phyloP scores from a whole-genome alignment of 192 early-diverging fungal species.

The Entomortierella chlamydospora region DNA sequence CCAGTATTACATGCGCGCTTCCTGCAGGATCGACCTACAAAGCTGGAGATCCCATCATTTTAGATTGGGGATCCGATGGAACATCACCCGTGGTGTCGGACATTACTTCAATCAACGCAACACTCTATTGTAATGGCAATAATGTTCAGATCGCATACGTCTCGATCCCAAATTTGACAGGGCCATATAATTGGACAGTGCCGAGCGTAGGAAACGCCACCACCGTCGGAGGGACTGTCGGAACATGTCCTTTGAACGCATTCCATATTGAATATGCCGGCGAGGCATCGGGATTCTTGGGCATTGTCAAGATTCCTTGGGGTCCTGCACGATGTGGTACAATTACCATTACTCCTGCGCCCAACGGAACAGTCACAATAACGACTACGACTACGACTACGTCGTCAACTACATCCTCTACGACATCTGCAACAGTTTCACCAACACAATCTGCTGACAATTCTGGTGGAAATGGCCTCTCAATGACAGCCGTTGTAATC shows the following conservation, averaged over 20 bases:
- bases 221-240: constrained; percentile 15
- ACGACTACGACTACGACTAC: constrained; percentile 28
- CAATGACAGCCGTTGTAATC: constrained; percentile 22
- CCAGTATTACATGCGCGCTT: constrained; percentile 37
- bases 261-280: constrained; percentile 46
- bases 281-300: constrained; percentile 7
- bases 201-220: constrained; percentile 47
- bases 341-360: constrained; percentile 29
- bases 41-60: constrained; percentile 32
- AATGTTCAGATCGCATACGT: constrained; percentile 19
- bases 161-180: constrained; percentile 18
- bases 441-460: not conserved
- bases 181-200: constrained; percentile 36
- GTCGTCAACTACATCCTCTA: constrained; percentile 5
- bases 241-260: constrained; percentile 25
- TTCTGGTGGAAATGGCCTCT: constrained; percentile 3
- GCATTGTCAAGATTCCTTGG: constrained; percentile 12
- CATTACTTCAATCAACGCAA: constrained; percentile 26
- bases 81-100: constrained; percentile 13
- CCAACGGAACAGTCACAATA: constrained; percentile 26
- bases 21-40: constrained; percentile 40
- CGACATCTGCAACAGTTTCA: not conserved
- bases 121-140: constrained; percentile 28
- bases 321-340: constrained; percentile 41
- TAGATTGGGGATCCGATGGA: constrained; percentile 36